Evolutionary conservation across 257 asterid genomes (phyloP), one percentile per base, ranked within the genome.

Genomic region (Prunella vulgaris): DNA sequence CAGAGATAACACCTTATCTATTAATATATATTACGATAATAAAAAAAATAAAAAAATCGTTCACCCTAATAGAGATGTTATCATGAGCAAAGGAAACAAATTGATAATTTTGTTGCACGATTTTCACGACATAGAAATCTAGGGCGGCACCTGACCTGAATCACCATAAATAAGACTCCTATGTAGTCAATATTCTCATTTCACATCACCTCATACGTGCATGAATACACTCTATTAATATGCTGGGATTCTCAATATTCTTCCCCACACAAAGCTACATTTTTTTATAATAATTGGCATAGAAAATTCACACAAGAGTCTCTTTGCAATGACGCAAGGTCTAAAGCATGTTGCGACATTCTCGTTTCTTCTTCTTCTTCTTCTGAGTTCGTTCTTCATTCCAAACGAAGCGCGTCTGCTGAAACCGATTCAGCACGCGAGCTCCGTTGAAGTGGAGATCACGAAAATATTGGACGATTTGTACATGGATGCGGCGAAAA

Each of bases 401-500:
- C 14, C 2, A 0, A 49, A 27, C 17, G 70, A 80, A 40, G 77
- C 82, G 1, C 79, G 84, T 13, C 3, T 54, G 60, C 22, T 66
- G 49, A 61, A 25, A 35, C 53, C 24, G 15, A 57, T 1, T 15
- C 42, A 24, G 49, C 70, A 59, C 49, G 49, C 12, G 14, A 71
- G 37, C 59, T 42, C 35, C 21, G 53, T 52, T 18, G 77, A 74
- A 5, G 9, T 7, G 30, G 76, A 74, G 54, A 70, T 77, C 22
- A 25, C 15, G 53, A 74, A 74, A 18, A 60, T 77, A 22, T 63
- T 77, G 74, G 69, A 72, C 0, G 71, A 66, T 13, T 67, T 78
- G 63, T 61, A 70, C 22, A 33, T 73, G 9, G 74, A 49, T 53
- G 83, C 76, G 1, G 42, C 73, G 22, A 78, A 80, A 60, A 75